Evolutionary conservation across 768 basidiomycete species (phyloP), one percentile per base, ranked within the genome.

Genomic region (Pilatotrama ljubarskyi): DNA sequence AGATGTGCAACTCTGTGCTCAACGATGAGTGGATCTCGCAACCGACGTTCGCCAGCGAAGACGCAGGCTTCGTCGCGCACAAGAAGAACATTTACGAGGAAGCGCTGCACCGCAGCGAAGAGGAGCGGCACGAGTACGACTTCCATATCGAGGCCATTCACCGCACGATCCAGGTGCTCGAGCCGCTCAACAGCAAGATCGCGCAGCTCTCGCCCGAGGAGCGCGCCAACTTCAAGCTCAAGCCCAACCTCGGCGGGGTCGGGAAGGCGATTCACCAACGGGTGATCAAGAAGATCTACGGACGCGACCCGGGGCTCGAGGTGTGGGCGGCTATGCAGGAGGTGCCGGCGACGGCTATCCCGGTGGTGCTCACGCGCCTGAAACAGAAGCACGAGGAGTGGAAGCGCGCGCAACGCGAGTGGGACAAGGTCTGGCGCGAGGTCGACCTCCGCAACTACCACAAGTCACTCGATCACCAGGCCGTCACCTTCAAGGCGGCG

Each of bases 1-100:
- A 94, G 20, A 95, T 98, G 89, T 98, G 96, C 73, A 90, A 88
- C 69, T 87, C 91, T 7, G 97, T 99, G 5, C 77, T 99, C 52
- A 99, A 99, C 70, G 97, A 99, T 70, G 93, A 96, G 66, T 99
- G 96, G 96, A 90, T 98, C 17, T 95, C 95, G 5, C 95, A 98
- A 70, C 95, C 97, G 1, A 91, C 93, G 1, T 96, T 93, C 86
- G 88, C 91, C 3, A 91, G 88, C 65, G 97, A 99, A 72, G 95
- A 96, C 64, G 87, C 93, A 0, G 93, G 91, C 1, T 97, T 97
- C 68, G 78, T 90, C 61, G 84, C 92, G 0, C 89, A 94, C 71
- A 90, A 90, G 76, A 97, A 96, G 81, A 99, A 98, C 74, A 82
- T 88, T 1, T 99, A 91, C 73, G 97, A 98, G 73, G 97, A 98